Evolutionary conservation across 176 grass and related monocot species (phyloP), one percentile per base, ranked within the genome.

Genomic region (Guadua angustifolia): DNA sequence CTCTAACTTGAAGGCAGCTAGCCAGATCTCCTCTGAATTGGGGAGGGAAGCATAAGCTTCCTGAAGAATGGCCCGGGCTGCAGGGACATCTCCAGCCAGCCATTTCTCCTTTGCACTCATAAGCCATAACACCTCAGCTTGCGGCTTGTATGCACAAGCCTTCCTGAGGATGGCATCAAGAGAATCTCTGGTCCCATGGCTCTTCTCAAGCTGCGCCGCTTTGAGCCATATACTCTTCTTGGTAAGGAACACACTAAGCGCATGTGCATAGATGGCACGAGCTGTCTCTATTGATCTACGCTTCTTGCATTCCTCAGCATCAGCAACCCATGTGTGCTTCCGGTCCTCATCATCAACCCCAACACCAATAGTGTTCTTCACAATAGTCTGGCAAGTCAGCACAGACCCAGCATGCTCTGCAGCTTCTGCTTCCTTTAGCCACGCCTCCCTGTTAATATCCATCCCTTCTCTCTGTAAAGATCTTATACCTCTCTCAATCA

Each of bases 91-190:
- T 46, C 94, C 94, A 67, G 94, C 90, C 6, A 97, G 69, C 94
- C 94, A 97, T 44, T 97, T 97, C 73, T 97, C 94, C 79, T 97
- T 97, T 33, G 94, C 94, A 87, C 92, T 90, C 94, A 97, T 97
- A 47, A 97, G 88, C 94, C 94, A 97, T 68, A 97, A 64, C 14
- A 97, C 94, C 87, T 97, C 94, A 81, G 92, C 94, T 61, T 92
- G 88, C 46, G 94, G 94, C 46, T 89, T 92, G 69, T 97, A 97
- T 19, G 90, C 92, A 72, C 94, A 92, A 59, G 94, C 94, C 74
- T 90, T 94, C 71, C 92, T 94, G 67, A 97, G 74, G 40, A 97
- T 84, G 9, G 88, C 92, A 90, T 97, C 92, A 66, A 97, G 90
- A 82, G 94, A 97, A 49, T 97, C 92, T 71, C 71, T 89, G 5